Percentiles rank a stretch among this genome's conserved stretches.
Conservation (phyloP, 768 basidiomycete species). For the Tylopilus vinaceipallidus region DNA sequence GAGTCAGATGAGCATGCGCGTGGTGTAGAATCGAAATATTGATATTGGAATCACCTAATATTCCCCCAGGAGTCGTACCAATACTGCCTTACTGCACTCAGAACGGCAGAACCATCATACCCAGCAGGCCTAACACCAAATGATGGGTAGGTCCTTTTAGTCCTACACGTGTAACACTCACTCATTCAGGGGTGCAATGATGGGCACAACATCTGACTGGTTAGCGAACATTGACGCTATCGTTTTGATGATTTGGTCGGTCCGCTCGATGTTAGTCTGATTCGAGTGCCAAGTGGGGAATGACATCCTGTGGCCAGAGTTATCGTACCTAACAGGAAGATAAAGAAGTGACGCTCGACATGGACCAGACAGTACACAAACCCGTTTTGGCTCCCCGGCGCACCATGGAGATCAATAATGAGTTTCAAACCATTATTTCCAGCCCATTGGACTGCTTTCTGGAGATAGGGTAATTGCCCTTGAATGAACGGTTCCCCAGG, state of each 20-base stretch:
- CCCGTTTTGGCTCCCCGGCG: slow-evolving; percentile 86
- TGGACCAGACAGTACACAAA: slow-evolving; percentile 27
- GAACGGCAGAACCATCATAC: slow-evolving; percentile 49
- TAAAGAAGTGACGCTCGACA: slow-evolving; percentile 2
- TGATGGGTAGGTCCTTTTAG: not conserved
- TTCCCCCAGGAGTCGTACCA: slow-evolving; percentile 75
- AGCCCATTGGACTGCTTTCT: slow-evolving; percentile 71
- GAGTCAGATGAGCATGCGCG: slow-evolving; percentile 1
- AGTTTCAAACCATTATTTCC: slow-evolving; percentile 68
- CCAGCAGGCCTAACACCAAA: slow-evolving; percentile 64
- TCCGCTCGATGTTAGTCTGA: slow-evolving; percentile 63
- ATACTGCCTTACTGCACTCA: slow-evolving; percentile 54
- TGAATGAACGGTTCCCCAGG: slow-evolving; percentile 76
- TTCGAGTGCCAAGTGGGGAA: slow-evolving; percentile 70
- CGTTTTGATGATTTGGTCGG: slow-evolving; percentile 59
- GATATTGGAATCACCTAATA: slow-evolving; percentile 48
- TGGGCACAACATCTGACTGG: slow-evolving; percentile 53
- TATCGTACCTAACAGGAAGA: slow-evolving; percentile 59
- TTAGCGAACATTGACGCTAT: slow-evolving; percentile 59
- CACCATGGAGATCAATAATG: slow-evolving; percentile 78
- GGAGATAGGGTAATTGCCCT: slow-evolving; percentile 71
- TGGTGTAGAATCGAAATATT: not conserved
- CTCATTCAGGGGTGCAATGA: slow-evolving; percentile 82
- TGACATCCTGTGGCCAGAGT: slow-evolving; percentile 65
- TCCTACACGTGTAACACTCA: slow-evolving; percentile 29